Conservation (phyloP, 495 filamentous ascomycete species). For the Podospora australis region DNA sequence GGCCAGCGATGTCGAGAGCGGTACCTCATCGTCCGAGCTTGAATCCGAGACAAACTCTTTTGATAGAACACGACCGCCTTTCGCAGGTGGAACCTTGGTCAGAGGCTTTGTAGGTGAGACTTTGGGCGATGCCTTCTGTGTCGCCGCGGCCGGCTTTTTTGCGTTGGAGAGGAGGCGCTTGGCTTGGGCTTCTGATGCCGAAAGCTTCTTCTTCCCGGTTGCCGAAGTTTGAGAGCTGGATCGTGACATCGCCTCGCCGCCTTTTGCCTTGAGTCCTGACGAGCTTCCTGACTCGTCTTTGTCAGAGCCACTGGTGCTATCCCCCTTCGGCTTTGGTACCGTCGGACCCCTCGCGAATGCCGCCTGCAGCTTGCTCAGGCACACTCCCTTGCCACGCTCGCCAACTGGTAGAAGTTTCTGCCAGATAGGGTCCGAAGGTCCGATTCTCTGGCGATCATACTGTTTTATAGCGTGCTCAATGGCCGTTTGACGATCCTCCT, state of each 20-base stretch:
- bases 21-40: constrained; percentile 44
- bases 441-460: constrained; percentile 74
- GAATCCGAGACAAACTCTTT: constrained; percentile 72
- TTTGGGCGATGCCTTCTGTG: constrained; percentile 29
- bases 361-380: constrained; percentile 63
- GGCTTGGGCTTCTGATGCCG: constrained; percentile 54
- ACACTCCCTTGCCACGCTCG: constrained; percentile 74
- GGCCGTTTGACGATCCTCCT: constrained; percentile 65
- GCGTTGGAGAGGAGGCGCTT: constrained; percentile 54
- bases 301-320: constrained; percentile 53
- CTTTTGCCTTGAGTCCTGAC: constrained; percentile 30
- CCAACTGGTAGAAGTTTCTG: constrained; percentile 66
- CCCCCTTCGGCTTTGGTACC: constrained; percentile 52
- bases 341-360: constrained; percentile 54
- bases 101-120: constrained; percentile 23
- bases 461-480: constrained; percentile 79
- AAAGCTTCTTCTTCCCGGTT: constrained; percentile 53
- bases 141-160: constrained; percentile 38
- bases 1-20: constrained; percentile 30
- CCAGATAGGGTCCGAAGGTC: constrained; percentile 67
- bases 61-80: constrained; percentile 36
- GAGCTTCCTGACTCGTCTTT: constrained; percentile 35
- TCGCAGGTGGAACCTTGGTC: constrained; percentile 18
- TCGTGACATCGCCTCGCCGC: constrained; percentile 47
- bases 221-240: constrained; percentile 44